Evolutionary conservation across 2,329 filamentous ascomycete species (phyloP).

Genomic region (Lasiodiplodia theobromae): DNA sequence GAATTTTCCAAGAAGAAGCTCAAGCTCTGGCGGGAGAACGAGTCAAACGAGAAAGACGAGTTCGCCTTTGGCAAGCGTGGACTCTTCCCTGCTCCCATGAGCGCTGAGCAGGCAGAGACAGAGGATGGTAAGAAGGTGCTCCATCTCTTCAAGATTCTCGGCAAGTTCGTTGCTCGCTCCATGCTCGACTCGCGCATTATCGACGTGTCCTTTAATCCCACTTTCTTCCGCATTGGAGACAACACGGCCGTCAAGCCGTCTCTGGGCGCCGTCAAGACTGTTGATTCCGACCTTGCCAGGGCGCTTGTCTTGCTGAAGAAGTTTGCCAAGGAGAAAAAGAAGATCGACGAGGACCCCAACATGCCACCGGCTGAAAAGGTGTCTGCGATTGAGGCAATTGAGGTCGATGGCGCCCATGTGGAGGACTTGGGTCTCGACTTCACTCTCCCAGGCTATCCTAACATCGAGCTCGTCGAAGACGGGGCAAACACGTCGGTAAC

Average conservation of each 20-base stretch:
- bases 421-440: conserved; percentile 94
- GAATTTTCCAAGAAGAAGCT: conserved; percentile 98
- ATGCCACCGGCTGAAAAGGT: conserved; percentile 75
- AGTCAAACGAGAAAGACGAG: conserved; percentile 74
- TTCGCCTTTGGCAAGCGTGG: conserved; percentile 86
- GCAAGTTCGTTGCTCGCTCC: conserved; percentile 95
- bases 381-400: conserved; percentile 71
- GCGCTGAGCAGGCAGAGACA: conserved; percentile 73
- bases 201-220: conserved; percentile 95
- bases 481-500: conserved; percentile 79
- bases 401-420: conserved; percentile 76
- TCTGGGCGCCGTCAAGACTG: conserved; percentile 84
- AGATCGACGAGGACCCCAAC: conserved; percentile 74
- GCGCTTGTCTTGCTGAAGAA: conserved; percentile 88
- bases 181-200: conserved; percentile 99
- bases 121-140: conserved; percentile 88
- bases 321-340: conserved; percentile 82
- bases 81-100: conserved; percentile 91
- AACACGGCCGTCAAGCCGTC: conserved; percentile 76
- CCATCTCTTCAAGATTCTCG: conserved; percentile 88
- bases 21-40: conserved; percentile 94
- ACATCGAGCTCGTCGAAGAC: conserved; percentile 79
- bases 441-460: conserved; percentile 87
- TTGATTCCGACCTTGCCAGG: conserved; percentile 84
- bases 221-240: conserved; percentile 94